Evolutionary conservation across 192 early-diverging fungal genomes (phyloP).

Genomic region (Backusella macrospora): DNA sequence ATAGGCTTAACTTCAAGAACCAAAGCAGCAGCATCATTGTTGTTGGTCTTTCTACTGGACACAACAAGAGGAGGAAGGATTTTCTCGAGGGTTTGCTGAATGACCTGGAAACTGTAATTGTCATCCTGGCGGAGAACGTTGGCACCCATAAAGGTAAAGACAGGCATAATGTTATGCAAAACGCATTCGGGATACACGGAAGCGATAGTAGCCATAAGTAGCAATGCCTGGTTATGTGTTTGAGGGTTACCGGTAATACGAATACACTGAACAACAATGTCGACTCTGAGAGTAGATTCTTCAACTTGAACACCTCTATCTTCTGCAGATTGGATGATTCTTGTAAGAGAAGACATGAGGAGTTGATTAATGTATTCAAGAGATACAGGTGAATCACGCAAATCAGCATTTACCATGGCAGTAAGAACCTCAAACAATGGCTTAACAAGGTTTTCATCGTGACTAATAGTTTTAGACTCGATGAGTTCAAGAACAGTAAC

Average conservation of each 20-base stretch:
- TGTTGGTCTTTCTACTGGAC: slow-evolving; percentile 39
- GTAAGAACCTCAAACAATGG: slow-evolving; percentile 75
- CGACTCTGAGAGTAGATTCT: slow-evolving; percentile 77
- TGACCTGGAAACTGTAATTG: slow-evolving; percentile 94
- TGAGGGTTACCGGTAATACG: slow-evolving; percentile 90
- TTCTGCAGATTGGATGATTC: slow-evolving; percentile 51
- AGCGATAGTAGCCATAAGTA: slow-evolving; percentile 87
- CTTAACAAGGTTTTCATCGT: slow-evolving; percentile 58
- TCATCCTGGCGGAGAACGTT: slow-evolving; percentile 96
- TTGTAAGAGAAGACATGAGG: slow-evolving; percentile 68
- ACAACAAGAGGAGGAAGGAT: slow-evolving; percentile 83
- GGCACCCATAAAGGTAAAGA: slow-evolving; percentile 98
- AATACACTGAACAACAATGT: slow-evolving; percentile 86
- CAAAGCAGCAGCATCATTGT: slow-evolving; percentile 38
- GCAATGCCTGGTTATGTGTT: slow-evolving; percentile 88
- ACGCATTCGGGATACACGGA: slow-evolving; percentile 81
- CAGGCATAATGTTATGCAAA: slow-evolving; percentile 91
- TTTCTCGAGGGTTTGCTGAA: slow-evolving; percentile 85
- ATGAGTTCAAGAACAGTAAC: slow-evolving; percentile 76
- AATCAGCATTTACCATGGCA: slow-evolving; percentile 58
- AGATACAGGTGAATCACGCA: slow-evolving; percentile 53
- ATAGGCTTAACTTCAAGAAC: slow-evolving; percentile 70
- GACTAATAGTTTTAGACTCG: slow-evolving; percentile 61
- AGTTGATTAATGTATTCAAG: slow-evolving; percentile 90
- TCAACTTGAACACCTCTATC: slow-evolving; percentile 46